Percentiles rank a stretch among this genome's conserved stretches.
phyloP scores from a whole-genome alignment of 1,139 yeast species.

The Blastobotrys persicus region DNA sequence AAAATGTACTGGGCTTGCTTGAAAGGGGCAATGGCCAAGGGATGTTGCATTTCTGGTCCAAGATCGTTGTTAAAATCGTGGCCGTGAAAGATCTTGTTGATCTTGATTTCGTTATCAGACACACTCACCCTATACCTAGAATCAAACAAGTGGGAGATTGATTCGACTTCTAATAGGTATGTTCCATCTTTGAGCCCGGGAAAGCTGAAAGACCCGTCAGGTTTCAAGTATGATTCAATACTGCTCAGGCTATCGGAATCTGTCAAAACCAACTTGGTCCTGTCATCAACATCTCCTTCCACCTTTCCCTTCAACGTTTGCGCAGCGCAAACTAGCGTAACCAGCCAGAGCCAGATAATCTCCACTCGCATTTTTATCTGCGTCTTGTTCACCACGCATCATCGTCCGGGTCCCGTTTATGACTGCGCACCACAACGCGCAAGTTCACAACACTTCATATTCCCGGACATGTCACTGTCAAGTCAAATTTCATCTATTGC shows the following conservation, averaged over 20 bases:
- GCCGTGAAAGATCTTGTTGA: slow-evolving; percentile 31
- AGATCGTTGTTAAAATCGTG: slow-evolving; percentile 29
- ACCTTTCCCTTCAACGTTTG: not conserved
- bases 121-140: slow-evolving; percentile 31
- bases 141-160: slow-evolving; percentile 21
- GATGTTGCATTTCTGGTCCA: slow-evolving; percentile 34
- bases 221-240: slow-evolving; percentile 3
- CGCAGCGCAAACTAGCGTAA: not conserved
- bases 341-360: not conserved
- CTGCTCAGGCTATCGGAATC: not conserved
- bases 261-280: slow-evolving; percentile 8
- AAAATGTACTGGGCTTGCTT: slow-evolving; percentile 24
- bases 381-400: not conserved
- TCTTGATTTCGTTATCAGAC: slow-evolving; percentile 24
- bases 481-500: too few relatives aligned
- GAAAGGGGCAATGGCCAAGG: slow-evolving; percentile 28
- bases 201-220: slow-evolving; percentile 29
- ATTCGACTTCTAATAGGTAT: slow-evolving; percentile 27
- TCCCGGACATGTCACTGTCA: too few relatives aligned
- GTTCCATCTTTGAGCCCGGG: slow-evolving; percentile 31
- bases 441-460: too few relatives aligned
- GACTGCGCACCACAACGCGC: not conserved
- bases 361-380: not conserved
- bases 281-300: not conserved
- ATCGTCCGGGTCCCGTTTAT: not conserved